Evolutionary conservation across 495 filamentous ascomycete genomes (phyloP).

Genomic region (Apiosordaria backusii): DNA sequence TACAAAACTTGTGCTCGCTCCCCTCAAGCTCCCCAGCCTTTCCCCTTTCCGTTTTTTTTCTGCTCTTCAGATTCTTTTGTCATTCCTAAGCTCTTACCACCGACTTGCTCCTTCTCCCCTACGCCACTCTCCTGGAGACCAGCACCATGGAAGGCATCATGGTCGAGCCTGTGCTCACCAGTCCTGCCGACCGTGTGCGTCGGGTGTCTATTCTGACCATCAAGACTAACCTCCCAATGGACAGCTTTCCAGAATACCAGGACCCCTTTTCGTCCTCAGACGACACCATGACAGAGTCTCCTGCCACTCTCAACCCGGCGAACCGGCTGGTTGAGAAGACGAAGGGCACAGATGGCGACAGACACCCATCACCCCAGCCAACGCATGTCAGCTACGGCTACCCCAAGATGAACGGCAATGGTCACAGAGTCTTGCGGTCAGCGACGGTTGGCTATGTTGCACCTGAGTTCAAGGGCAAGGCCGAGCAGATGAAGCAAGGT

Average conservation of each 20-base stretch:
- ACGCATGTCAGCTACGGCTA: conserved; percentile 75
- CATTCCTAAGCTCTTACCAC: not conserved
- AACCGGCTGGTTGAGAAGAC: conserved; percentile 36
- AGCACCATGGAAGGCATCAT: conserved; percentile 26
- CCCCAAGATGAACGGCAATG: conserved; percentile 52
- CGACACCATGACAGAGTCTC: conserved; percentile 33
- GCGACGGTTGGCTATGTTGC: conserved; percentile 94
- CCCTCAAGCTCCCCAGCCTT: not conserved
- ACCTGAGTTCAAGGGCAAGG: conserved; percentile 90
- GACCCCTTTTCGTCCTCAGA: conserved; percentile 38
- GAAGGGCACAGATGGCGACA: conserved; percentile 27
- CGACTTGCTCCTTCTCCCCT: conserved; percentile 6
- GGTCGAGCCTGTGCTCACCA: conserved; percentile 14
- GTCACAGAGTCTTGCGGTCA: conserved; percentile 69
- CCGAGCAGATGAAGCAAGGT: conserved; percentile 89
- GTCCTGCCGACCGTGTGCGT: conserved; percentile 23
- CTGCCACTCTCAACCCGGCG: conserved; percentile 24
- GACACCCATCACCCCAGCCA: conserved; percentile 82
- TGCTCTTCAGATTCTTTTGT: not conserved
- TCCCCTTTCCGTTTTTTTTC: not conserved
- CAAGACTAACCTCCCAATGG: conserved; percentile 42
- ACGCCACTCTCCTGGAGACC: not conserved
- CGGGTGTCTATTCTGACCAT: conserved; percentile 38
- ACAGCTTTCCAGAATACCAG: conserved; percentile 40
- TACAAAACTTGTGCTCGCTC: conserved; percentile 9